A percentile compares a stretch with the other conserved stretches of the same genome.
Conservation (phyloP, 371 early-diverging fungal species). For the Mucor sp. region DNA sequence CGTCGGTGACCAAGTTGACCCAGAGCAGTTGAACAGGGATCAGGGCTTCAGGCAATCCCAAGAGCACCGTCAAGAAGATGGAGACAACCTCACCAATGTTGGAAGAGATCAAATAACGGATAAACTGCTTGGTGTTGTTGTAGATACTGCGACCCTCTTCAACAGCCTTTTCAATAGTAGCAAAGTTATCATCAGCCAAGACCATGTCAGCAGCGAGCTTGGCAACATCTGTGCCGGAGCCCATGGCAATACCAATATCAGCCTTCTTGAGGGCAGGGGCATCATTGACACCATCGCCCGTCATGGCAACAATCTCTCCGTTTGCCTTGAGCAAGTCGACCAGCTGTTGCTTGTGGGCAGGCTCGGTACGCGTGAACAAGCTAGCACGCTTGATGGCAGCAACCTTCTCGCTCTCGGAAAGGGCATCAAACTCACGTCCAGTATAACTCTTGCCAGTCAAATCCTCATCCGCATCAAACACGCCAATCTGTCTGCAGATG, state of each 20-base stretch:
- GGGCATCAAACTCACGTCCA: conserved; percentile 88
- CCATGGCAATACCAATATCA: conserved; percentile 99
- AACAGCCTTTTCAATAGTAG: conserved; percentile 94
- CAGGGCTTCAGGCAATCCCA: conserved; percentile 96
- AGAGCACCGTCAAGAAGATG: conserved; percentile 92
- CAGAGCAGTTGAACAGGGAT: conserved; percentile 97
- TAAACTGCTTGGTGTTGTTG: conserved; percentile 97
- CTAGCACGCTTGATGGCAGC: conserved; percentile 76
- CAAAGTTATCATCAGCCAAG: conserved; percentile 96
- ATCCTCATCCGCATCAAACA: conserved; percentile 76
- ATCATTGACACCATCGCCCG: conserved; percentile 99
- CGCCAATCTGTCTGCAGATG: conserved; percentile 92
- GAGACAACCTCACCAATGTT: conserved; percentile 87
- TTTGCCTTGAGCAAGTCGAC: conserved; percentile 86
- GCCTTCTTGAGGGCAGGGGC: conserved; percentile 97
- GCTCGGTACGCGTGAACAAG: conserved; percentile 94
- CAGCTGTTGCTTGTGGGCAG: conserved; percentile 91
- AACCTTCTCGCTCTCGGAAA: conserved; percentile 52
- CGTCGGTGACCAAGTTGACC: conserved; percentile 98
- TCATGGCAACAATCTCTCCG: conserved; percentile 98
- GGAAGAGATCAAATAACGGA: conserved; percentile 94
- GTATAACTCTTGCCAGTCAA: conserved; percentile 82
- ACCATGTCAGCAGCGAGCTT: conserved; percentile 98
- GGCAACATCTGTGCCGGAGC: conserved; percentile 97
- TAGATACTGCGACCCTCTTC: conserved; percentile 97